Percentiles rank a stretch among this genome's conserved stretches.
Evolutionary conservation across 768 basidiomycete genomes (phyloP).

Genomic region (Rhodotorula babjevae): DNA sequence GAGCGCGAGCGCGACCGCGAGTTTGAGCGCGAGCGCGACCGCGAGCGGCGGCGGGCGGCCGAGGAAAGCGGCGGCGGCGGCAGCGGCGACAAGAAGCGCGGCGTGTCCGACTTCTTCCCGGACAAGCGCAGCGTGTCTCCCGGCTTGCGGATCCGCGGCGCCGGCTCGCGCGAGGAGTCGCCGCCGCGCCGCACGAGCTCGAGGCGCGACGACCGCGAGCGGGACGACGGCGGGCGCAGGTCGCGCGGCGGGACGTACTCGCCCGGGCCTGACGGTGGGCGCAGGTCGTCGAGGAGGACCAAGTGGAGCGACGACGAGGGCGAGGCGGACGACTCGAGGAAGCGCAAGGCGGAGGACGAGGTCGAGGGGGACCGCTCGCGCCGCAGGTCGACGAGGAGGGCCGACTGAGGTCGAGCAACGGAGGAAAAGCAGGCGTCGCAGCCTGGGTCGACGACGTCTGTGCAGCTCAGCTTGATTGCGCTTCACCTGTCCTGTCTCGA

Average conservation of each 20-base stretch:
- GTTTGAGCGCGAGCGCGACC: neutral
- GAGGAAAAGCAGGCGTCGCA: no score
- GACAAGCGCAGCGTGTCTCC: constrained; percentile 8
- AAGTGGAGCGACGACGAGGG: constrained; percentile 37
- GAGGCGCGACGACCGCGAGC: neutral
- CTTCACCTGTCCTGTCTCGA: no score
- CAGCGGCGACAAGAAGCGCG: neutral
- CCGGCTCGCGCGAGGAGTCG: neutral
- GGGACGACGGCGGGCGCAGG: constrained; percentile 8
- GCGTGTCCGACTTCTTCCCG: constrained; percentile 26
- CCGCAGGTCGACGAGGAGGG: constrained; percentile 19
- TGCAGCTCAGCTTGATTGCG: no score
- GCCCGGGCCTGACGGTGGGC: neutral
- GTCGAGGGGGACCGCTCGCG: constrained; percentile 7
- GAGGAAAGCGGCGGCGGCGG: neutral
- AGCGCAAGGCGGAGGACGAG: constrained; percentile 36
- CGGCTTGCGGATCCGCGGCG: constrained; percentile 16
- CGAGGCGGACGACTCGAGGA: constrained; percentile 10
- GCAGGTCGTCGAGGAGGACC: constrained; percentile 4
- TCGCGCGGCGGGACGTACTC: constrained; percentile 6
- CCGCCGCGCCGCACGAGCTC: neutral
- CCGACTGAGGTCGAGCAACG: neutral
- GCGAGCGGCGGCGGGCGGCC: no score
- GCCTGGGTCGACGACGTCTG: no score
- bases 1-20: constrained; percentile 24